These are phyloP conservation scores for Zhuliangozyma blackwelliae DNA, from an alignment of 1,139 yeast species.

Conservation along the genomic window DNA sequence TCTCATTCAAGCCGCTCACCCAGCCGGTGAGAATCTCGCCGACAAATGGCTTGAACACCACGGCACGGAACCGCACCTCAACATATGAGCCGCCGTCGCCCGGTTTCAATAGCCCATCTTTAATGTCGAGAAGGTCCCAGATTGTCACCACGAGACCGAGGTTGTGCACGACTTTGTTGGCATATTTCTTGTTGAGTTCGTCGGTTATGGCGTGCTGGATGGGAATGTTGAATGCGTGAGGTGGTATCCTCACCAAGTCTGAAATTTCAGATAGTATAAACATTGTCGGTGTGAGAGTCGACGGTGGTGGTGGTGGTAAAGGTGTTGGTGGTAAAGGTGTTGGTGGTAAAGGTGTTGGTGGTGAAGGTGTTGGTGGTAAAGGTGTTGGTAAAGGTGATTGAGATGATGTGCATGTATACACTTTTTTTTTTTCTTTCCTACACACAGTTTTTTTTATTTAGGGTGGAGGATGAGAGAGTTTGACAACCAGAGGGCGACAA, in stretches of 20 bases:
- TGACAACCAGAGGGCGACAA: too few species aligned
- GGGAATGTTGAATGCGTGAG: constrained; percentile 74
- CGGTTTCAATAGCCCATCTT: constrained; percentile 85
- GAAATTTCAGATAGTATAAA: constrained; percentile 75
- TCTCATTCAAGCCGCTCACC: constrained; percentile 82
- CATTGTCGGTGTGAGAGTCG: constrained; percentile 39
- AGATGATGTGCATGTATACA: not conserved
- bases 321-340: too few species aligned
- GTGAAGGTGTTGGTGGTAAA: too few species aligned
- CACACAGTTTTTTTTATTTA: too few species aligned
- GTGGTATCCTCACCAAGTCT: constrained; percentile 85
- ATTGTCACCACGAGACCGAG: constrained; percentile 80
- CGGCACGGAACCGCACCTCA: constrained; percentile 66
- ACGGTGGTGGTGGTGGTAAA: constrained; percentile 1
- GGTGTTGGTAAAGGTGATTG: too few species aligned
- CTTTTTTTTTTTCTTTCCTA: too few species aligned
- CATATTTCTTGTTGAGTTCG: constrained; percentile 78
- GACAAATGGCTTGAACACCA: constrained; percentile 88
- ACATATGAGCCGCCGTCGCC: constrained; percentile 95
- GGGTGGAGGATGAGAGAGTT: too few species aligned
- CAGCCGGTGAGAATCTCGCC: constrained; percentile 95
- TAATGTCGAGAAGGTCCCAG: constrained; percentile 75
- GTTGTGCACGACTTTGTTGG: constrained; percentile 78
- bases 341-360: too few species aligned
- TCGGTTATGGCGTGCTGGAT: constrained; percentile 68